Evolutionary conservation across 2,329 filamentous ascomycete genomes (phyloP).

Genomic region (Alternaria panax): DNA sequence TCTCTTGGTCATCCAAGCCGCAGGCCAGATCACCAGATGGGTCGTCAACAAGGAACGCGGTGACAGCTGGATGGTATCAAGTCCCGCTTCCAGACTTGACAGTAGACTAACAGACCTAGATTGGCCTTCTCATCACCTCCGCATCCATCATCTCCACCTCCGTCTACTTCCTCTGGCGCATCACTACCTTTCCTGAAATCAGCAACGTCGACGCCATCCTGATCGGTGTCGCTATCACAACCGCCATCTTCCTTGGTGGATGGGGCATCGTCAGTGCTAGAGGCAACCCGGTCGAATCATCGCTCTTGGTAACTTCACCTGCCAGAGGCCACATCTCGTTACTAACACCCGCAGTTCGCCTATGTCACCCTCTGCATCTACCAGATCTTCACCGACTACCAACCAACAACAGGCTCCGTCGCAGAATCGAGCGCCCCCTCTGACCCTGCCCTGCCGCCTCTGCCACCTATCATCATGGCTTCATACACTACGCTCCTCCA

Average conservation of each 20-base stretch:
- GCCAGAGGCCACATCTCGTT: neutral
- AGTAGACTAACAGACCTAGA: slow-evolving; percentile 64
- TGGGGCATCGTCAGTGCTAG: slow-evolving; percentile 94
- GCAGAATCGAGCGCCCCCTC: slow-evolving; percentile 61
- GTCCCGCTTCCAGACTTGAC: neutral
- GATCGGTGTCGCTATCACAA: slow-evolving; percentile 91
- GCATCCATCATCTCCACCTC: slow-evolving; percentile 92
- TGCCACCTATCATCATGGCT: slow-evolving; percentile 97
- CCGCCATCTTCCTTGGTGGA: slow-evolving; percentile 87
- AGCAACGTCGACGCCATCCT: slow-evolving; percentile 90
- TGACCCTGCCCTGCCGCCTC: slow-evolving; percentile 91
- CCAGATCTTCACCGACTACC: slow-evolving; percentile 98
- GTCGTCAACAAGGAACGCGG: slow-evolving; percentile 91
- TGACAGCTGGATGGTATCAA: slow-evolving; percentile 92
- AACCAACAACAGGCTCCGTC: slow-evolving; percentile 71
- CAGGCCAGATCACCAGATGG: slow-evolving; percentile 93
- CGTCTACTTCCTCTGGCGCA: slow-evolving; percentile 94
- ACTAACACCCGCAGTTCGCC: slow-evolving; percentile 67
- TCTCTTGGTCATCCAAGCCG: slow-evolving; percentile 91
- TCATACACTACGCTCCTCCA: slow-evolving; percentile 93
- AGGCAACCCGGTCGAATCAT: slow-evolving; percentile 94
- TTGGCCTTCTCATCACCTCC: slow-evolving; percentile 84
- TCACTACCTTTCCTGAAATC: slow-evolving; percentile 91
- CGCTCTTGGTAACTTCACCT: slow-evolving; percentile 66
- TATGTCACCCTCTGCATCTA: slow-evolving; percentile 99